Evolutionary conservation across 2,329 filamentous ascomycete species (phyloP), one percentile per base, ranked within the genome.

Genomic region (Stachybotrys chartarum): DNA sequence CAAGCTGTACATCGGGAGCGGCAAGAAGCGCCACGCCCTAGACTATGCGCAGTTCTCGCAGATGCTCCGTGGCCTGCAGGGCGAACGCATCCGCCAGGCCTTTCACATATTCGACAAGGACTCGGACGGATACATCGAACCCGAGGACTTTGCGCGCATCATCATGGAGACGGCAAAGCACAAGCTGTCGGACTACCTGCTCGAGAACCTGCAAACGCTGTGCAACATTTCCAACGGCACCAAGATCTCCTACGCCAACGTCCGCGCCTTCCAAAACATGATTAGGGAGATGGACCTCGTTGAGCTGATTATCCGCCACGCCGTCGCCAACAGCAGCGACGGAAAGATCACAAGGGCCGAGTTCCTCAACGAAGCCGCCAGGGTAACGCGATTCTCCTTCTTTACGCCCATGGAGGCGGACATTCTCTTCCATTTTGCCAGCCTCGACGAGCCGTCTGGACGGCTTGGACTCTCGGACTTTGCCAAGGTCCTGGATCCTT

Each of bases 401-500:
- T 97, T 97, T 74, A 97, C 94, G 0, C 94, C 94, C 12, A 97
- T 97, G 91, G 94, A 99, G 74, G 92, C 93, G 46, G 94, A 99
- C 68, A 96, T 99, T 59, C 83, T 99, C 46, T 99, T 99, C 80
- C 94, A 97, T 76, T 99, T 99, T 72, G 94, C 94, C 58, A 90
- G 92, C 59, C 80, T 97, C 54, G 91, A 97, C 68, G 87, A 94
- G 64, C 88, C 91, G 3, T 93, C 91, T 1, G 94, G 92, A 18
- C 83, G 91, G 52, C 83, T 99, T 1, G 84, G 88, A 35, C 78
- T 96, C 49, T 75, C 76, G 58, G 92, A 97, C 73, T 99, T 99
- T 68, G 85, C 90, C 64, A 96, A 96, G 74, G 94, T 99, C 24
- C 84, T 99, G 51, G 94, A 99, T 69, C 85, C 94, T 0, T 90